phyloP scores from a whole-genome alignment of 106 monocot species.

The Dioscorea alata region DNA sequence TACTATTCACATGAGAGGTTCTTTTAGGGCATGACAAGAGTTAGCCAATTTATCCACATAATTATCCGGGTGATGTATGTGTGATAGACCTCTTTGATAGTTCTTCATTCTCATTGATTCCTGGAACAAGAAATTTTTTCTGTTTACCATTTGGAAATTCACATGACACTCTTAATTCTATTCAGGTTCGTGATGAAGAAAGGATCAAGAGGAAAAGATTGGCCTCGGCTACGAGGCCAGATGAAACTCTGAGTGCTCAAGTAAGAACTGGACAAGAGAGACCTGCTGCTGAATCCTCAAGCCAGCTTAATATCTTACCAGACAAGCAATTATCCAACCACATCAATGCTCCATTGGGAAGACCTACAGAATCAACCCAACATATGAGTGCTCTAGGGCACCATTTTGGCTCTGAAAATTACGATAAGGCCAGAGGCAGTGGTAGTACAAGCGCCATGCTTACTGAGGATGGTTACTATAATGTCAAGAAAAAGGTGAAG shows the following conservation, averaged over 20 bases:
- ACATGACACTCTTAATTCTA: background rate
- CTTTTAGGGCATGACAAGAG: too few relatives aligned
- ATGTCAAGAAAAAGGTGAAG: conserved; percentile 52
- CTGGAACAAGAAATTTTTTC: background rate
- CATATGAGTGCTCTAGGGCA: conserved; percentile 23
- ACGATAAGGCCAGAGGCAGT: conserved; percentile 23
- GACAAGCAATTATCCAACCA: conserved; percentile 23
- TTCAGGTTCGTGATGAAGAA: conserved; percentile 63
- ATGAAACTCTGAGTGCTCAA: conserved; percentile 14
- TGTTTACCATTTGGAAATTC: background rate
- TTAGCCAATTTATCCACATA: too few relatives aligned
- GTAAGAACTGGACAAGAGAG: conserved; percentile 26
- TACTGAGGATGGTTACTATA: conserved; percentile 20
- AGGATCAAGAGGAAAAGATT: conserved; percentile 69
- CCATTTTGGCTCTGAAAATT: conserved; percentile 13
- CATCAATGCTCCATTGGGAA: conserved; percentile 12
- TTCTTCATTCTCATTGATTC: too few relatives aligned
- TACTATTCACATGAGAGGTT: too few relatives aligned
- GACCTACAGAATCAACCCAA: conserved; percentile 15
- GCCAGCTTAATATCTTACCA: conserved; percentile 4
- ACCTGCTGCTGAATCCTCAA: conserved; percentile 7
- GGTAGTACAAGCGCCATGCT: background rate
- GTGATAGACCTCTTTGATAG: too few relatives aligned
- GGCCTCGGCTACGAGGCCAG: conserved; percentile 12
- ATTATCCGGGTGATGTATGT: too few relatives aligned